phyloP scores from a whole-genome alignment of 2,329 filamentous ascomycete genomes.

The Xylariaceae sp. region DNA sequence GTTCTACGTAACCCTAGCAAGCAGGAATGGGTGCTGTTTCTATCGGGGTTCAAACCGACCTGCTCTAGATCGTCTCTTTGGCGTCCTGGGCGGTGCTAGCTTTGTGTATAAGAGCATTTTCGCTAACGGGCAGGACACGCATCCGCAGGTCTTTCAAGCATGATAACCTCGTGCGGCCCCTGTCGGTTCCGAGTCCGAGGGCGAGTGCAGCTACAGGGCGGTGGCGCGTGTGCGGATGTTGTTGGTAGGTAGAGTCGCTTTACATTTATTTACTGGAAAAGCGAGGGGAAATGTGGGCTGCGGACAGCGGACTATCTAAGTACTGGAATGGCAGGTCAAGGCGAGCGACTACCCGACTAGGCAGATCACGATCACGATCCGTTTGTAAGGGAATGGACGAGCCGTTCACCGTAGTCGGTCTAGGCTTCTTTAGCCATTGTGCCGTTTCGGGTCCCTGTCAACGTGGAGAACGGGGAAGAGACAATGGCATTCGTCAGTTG shows the following conservation, averaged over 20 bases:
- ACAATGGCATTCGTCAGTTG: neutral
- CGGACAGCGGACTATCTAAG: neutral
- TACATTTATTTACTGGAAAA: neutral
- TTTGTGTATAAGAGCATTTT: constrained; percentile 57
- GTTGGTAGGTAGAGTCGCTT: neutral
- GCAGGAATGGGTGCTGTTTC: neutral
- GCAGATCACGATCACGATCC: neutral
- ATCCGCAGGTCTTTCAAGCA: constrained; percentile 19
- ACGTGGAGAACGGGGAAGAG: constrained; percentile 2
- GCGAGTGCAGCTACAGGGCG: constrained; percentile 1
- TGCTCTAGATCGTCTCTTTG: constrained; percentile 56
- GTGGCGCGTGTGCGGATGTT: neutral
- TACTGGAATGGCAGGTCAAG: too few relatives aligned
- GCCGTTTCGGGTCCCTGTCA: too few relatives aligned
- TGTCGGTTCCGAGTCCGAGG: constrained; percentile 2
- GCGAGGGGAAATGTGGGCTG: constrained; percentile 9
- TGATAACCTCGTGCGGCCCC: constrained; percentile 3
- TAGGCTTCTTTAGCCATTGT: constrained; percentile 8
- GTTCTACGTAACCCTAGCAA: neutral
- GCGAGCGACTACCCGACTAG: neutral
- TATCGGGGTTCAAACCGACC: constrained; percentile 41
- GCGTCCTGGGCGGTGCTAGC: constrained; percentile 53
- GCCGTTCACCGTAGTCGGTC: constrained; percentile 14
- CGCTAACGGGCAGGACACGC: constrained; percentile 17
- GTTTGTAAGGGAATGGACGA: neutral